phyloP scores from a whole-genome alignment of 164 flowering plant genomes.

The Vitis rupestris region DNA sequence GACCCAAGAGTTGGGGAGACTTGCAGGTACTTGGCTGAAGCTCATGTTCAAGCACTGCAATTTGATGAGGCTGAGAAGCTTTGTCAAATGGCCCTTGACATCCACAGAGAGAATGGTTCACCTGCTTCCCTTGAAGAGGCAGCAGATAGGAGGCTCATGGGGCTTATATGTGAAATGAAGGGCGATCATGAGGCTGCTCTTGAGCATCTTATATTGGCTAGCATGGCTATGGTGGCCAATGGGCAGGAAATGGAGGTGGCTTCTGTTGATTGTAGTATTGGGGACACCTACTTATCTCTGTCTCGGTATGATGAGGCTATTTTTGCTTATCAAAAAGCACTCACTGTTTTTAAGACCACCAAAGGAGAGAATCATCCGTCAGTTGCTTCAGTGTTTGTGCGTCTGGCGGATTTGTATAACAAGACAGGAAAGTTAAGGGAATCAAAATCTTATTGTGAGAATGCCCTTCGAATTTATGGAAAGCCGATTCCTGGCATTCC shows the following conservation, averaged over 20 bases:
- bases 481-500: conserved; percentile 73
- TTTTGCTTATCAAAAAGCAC: conserved; percentile 90
- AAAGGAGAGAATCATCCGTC: conserved; percentile 93
- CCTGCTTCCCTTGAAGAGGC: conserved; percentile 90
- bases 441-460: conserved; percentile 82
- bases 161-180: conserved; percentile 85
- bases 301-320: conserved; percentile 82
- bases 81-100: conserved; percentile 83
- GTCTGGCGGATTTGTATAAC: conserved; percentile 81
- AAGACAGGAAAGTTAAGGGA: conserved; percentile 78
- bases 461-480: conserved; percentile 78
- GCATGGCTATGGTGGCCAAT: conserved; percentile 89
- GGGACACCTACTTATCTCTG: conserved; percentile 81
- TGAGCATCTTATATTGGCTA: conserved; percentile 90
- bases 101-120: conserved; percentile 66
- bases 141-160: conserved; percentile 96
- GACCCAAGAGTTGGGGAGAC: conserved; percentile 96
- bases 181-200: conserved; percentile 93
- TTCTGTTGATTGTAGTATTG: conserved; percentile 86
- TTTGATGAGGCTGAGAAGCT: conserved; percentile 84
- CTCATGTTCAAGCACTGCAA: conserved; percentile 85
- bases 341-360: conserved; percentile 71
- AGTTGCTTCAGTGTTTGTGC: conserved; percentile 83
- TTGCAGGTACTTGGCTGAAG: conserved; percentile 90
- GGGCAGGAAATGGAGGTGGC: conserved; percentile 88